Percentiles rank a stretch among this genome's conserved stretches.
Evolutionary conservation across 2,329 filamentous ascomycete species (phyloP).

Genomic region (Nakataea oryzae): DNA sequence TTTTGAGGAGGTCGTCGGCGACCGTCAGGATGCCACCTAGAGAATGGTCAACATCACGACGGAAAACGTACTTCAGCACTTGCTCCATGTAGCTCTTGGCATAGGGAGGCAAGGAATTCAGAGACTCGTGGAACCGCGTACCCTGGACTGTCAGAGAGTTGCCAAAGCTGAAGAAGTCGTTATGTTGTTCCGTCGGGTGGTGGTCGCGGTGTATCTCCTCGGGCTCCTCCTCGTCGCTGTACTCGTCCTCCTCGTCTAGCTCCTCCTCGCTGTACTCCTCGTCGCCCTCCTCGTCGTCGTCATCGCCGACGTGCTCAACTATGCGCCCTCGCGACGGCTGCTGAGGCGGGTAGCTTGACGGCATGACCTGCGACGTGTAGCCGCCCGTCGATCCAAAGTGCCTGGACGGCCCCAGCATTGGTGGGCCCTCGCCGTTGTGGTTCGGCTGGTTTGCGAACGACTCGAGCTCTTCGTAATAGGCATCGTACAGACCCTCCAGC

Average conservation of each 20-base stretch:
- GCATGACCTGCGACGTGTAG: slow-evolving; percentile 45
- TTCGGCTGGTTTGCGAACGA: slow-evolving; percentile 76
- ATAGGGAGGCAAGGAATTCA: slow-evolving; percentile 22
- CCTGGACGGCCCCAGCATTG: slow-evolving; percentile 57
- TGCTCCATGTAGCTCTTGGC: slow-evolving; percentile 7
- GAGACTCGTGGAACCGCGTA: slow-evolving; percentile 24
- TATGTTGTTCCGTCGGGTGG: slow-evolving; percentile 37
- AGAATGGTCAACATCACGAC: slow-evolving; percentile 18
- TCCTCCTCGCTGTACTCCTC: slow-evolving; percentile 40
- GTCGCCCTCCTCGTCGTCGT: slow-evolving; percentile 44
- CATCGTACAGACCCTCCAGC: slow-evolving; percentile 92
- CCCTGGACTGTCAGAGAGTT: slow-evolving; percentile 92
- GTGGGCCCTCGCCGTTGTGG: slow-evolving; percentile 59
- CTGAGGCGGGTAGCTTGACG: slow-evolving; percentile 45
- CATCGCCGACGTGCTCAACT: slow-evolving; percentile 51
- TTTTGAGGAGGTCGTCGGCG: slow-evolving; percentile 95
- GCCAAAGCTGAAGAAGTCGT: slow-evolving; percentile 93
- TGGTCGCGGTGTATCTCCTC: slow-evolving; percentile 50
- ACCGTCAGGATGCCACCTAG: slow-evolving; percentile 96
- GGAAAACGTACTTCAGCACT: slow-evolving; percentile 10
- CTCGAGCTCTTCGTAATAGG: slow-evolving; percentile 96
- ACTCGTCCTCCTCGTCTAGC: slow-evolving; percentile 39
- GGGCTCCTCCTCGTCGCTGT: slow-evolving; percentile 55
- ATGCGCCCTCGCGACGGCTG: slow-evolving; percentile 69
- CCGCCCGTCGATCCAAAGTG: slow-evolving; percentile 43